Percentiles rank a stretch among this genome's conserved stretches.
Evolutionary conservation across 2,329 filamentous ascomycete genomes (phyloP).

Genomic region (Aureobasidium uvarum): DNA sequence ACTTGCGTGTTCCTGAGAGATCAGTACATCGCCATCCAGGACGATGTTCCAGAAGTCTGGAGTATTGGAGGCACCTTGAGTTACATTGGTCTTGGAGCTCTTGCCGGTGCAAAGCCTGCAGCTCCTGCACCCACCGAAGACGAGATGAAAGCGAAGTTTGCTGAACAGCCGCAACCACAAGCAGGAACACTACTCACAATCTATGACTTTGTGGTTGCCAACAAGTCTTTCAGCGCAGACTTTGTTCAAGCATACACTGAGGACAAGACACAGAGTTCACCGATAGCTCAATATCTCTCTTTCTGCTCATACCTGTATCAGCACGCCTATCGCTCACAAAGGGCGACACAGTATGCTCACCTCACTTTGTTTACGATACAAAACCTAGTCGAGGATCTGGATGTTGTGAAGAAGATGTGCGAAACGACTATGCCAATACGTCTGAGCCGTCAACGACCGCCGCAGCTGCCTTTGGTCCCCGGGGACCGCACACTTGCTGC

Average conservation of each 20-base stretch:
- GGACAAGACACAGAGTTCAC: conserved; percentile 64
- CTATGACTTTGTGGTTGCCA: conserved; percentile 91
- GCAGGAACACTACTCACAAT: conserved; percentile 78
- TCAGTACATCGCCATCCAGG: conserved; percentile 80
- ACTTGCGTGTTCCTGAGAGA: conserved; percentile 67
- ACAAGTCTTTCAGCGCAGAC: conserved; percentile 91
- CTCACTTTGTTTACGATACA: conserved; percentile 82
- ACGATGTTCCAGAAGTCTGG: conserved; percentile 90
- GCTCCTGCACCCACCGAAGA: conserved; percentile 66
- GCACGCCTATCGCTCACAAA: conserved; percentile 79
- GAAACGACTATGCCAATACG: conserved; percentile 73
- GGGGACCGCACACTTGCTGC: conserved; percentile 72
- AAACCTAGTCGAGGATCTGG: conserved; percentile 80
- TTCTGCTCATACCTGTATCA: conserved; percentile 90
- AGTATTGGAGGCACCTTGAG: conserved; percentile 74
- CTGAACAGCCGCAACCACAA: conserved; percentile 73
- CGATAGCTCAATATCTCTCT: conserved; percentile 80
- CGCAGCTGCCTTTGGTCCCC: conserved; percentile 72
- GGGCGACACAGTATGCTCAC: conserved; percentile 79
- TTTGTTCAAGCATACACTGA: conserved; percentile 62
- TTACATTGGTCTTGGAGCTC: conserved; percentile 77
- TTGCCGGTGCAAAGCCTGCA: conserved; percentile 62
- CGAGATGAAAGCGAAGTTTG: conserved; percentile 77
- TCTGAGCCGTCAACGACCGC: conserved; percentile 84
- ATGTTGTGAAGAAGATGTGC: conserved; percentile 79